These are phyloP conservation scores for Aphanomyces cochlioides DNA, from an alignment of 352 stramenopile species.

Conservation along the genomic window DNA sequence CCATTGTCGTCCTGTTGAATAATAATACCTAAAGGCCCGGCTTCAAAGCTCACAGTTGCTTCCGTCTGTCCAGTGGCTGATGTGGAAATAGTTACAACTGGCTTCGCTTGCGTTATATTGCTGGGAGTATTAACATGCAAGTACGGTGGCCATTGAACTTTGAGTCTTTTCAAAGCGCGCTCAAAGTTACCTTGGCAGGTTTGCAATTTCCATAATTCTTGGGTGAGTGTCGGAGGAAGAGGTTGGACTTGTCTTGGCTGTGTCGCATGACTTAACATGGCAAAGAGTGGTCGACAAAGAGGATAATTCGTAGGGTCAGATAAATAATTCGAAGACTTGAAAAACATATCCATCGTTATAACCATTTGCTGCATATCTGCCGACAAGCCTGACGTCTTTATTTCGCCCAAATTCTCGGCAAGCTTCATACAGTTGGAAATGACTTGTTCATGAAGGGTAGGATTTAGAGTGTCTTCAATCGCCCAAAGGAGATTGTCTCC, in stretches of 20 bases:
- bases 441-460: not conserved
- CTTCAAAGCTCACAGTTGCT: slow-evolving; percentile 61
- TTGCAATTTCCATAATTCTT: slow-evolving; percentile 29
- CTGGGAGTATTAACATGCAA: slow-evolving; percentile 19
- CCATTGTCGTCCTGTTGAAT: slow-evolving; percentile 77
- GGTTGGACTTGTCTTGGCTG: slow-evolving; percentile 4
- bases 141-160: slow-evolving; percentile 1
- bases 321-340: slow-evolving; percentile 22
- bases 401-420: not conserved
- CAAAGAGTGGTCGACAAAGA: slow-evolving; percentile 19
- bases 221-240: slow-evolving; percentile 21
- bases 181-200: slow-evolving; percentile 21
- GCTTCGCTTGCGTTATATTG: slow-evolving; percentile 5
- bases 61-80: slow-evolving; percentile 37
- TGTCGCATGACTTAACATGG: slow-evolving; percentile 16
- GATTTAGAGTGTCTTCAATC: slow-evolving; percentile 14
- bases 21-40: slow-evolving; percentile 70
- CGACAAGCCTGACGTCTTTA: not conserved
- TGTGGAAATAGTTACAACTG: not conserved
- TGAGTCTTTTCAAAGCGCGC: slow-evolving; percentile 21
- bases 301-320: not conserved
- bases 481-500: slow-evolving; percentile 19
- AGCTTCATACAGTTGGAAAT: slow-evolving; percentile 21
- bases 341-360: slow-evolving; percentile 23
- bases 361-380: not conserved